Evolutionary conservation across 345 rosid species (phyloP).

Genomic region (Eucalyptus erythrocorys): DNA sequence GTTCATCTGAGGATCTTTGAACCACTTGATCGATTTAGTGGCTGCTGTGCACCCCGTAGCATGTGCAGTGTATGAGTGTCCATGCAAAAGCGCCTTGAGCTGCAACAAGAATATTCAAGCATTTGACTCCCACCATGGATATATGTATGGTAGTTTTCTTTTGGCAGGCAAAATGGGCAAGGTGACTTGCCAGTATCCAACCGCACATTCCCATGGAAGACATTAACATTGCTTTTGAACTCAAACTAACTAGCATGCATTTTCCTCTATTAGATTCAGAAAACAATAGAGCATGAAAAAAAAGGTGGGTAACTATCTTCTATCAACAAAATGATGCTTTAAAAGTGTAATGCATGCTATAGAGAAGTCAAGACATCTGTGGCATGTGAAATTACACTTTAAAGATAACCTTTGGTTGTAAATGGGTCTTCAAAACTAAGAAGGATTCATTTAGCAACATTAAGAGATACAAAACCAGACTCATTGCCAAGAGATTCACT

Average conservation of each 20-base stretch:
- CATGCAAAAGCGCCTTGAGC: conserved; percentile 93
- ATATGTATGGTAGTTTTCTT: neutral
- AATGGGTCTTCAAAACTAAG: too few relatives aligned
- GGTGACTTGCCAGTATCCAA: neutral
- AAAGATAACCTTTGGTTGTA: too few relatives aligned
- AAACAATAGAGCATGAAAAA: neutral
- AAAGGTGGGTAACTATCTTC: neutral
- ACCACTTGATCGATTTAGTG: conserved; percentile 73
- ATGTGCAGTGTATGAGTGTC: conserved; percentile 93
- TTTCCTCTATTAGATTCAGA: neutral
- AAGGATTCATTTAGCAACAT: too few relatives aligned
- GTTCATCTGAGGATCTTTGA: conserved; percentile 71
- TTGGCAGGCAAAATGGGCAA: neutral
- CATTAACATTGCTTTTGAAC: neutral
- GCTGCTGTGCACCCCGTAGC: conserved; percentile 94
- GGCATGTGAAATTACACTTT: neutral
- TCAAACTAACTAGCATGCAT: neutral
- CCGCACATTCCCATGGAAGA: neutral
- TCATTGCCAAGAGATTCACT: too few relatives aligned
- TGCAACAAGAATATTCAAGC: neutral
- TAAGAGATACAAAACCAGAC: too few relatives aligned
- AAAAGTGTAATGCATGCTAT: neutral
- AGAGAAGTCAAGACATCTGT: neutral
- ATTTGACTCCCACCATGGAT: neutral
- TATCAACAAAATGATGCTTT: neutral